phyloP scores from a whole-genome alignment of 352 stramenopile species.

The Phytophthora fragariaefolia region DNA sequence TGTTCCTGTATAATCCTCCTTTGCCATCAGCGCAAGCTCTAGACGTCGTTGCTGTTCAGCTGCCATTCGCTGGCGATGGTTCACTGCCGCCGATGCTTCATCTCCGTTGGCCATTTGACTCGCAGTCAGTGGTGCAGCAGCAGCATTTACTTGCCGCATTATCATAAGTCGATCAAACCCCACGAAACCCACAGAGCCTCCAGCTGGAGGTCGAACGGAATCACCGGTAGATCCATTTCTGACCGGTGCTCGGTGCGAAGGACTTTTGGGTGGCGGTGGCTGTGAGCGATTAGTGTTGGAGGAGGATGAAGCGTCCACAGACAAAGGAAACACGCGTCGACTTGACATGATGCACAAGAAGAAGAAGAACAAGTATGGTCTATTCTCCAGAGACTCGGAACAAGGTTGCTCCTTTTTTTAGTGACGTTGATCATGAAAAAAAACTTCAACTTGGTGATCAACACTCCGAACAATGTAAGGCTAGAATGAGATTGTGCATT shows the following conservation, averaged over 20 bases:
- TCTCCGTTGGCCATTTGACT: not conserved
- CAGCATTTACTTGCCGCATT: conserved; percentile 63
- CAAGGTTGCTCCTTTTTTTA: conserved; percentile 16
- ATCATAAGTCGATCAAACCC: conserved; percentile 58
- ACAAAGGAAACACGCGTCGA: conserved; percentile 53
- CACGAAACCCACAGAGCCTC: conserved; percentile 18
- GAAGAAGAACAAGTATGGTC: not conserved
- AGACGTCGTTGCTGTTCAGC: conserved; percentile 55
- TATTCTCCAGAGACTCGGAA: not conserved
- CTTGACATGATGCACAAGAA: conserved; percentile 18
- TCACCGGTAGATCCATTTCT: conserved; percentile 29
- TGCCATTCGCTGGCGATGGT: conserved; percentile 63
- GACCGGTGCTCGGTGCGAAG: conserved; percentile 30
- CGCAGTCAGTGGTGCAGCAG: conserved; percentile 10
- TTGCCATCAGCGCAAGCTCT: conserved; percentile 57
- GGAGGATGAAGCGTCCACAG: conserved; percentile 34
- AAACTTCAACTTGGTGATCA: conserved; percentile 15
- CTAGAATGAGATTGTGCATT: not conserved
- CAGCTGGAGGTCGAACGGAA: conserved; percentile 20
- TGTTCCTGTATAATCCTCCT: conserved; percentile 69
- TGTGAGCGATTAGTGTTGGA: conserved; percentile 13
- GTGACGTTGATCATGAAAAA: not conserved
- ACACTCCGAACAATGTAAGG: not conserved
- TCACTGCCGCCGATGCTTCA: conserved; percentile 68
- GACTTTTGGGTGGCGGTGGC: conserved; percentile 58